Evolutionary conservation across 2,329 filamentous ascomycete species (phyloP).

Genomic region (Karstenula rhodostoma): DNA sequence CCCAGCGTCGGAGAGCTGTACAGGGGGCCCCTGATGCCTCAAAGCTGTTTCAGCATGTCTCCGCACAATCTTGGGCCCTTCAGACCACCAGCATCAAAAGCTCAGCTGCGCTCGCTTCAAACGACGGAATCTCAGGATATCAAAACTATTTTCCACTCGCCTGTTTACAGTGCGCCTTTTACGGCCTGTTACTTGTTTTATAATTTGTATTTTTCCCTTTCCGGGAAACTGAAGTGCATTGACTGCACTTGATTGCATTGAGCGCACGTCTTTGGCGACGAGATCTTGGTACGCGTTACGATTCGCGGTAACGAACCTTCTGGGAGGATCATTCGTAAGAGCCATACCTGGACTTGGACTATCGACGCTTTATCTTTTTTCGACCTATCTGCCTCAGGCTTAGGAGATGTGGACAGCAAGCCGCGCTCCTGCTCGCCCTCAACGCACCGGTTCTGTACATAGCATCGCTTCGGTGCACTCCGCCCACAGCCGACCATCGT

Average conservation of each 20-base stretch:
- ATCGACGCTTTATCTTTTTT: constrained; percentile 16
- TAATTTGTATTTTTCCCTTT: constrained; percentile 14
- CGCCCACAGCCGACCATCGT: constrained; percentile 29
- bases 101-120: constrained; percentile 25
- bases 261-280: background rate
- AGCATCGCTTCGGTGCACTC: constrained; percentile 43
- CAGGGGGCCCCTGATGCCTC: constrained; percentile 38
- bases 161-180: constrained; percentile 9
- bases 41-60: constrained; percentile 41
- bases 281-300: constrained; percentile 5
- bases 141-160: constrained; percentile 17
- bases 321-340: constrained; percentile 1
- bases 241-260: constrained; percentile 1
- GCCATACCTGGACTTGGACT: background rate
- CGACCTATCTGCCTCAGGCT: constrained; percentile 7
- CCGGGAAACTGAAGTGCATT: constrained; percentile 10
- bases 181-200: constrained; percentile 3
- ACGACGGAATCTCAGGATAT: constrained; percentile 19
- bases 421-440: constrained; percentile 34
- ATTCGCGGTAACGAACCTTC: background rate
- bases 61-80: constrained; percentile 24
- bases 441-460: constrained; percentile 42
- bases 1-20: constrained; percentile 30
- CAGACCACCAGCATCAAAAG: constrained; percentile 32
- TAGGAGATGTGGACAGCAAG: constrained; percentile 46